Evolutionary conservation across 495 filamentous ascomycete genomes (phyloP).

Genomic region (Xylaria castorea): DNA sequence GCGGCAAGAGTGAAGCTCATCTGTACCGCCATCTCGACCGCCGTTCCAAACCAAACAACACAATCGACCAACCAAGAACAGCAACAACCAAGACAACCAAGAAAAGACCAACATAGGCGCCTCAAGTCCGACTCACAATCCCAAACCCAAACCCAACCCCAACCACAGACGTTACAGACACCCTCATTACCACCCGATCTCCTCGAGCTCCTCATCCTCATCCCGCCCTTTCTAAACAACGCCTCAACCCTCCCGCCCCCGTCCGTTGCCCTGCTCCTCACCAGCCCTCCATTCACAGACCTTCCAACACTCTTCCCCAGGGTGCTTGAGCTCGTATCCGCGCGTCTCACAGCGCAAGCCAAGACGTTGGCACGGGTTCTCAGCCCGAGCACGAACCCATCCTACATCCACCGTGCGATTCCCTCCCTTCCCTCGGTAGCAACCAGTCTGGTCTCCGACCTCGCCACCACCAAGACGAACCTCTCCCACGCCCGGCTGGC

Average conservation of each 20-base stretch:
- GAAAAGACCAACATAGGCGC: constrained; percentile 41
- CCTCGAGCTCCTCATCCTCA: constrained; percentile 52
- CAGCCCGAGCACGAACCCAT: constrained; percentile 58
- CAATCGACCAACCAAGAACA: constrained; percentile 30
- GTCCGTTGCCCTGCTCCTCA: constrained; percentile 44
- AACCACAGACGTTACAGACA: constrained; percentile 28
- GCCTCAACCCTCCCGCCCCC: constrained; percentile 31
- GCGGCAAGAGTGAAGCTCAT: constrained; percentile 50
- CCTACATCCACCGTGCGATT: constrained; percentile 57
- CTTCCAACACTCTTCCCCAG: constrained; percentile 49
- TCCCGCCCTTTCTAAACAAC: constrained; percentile 47
- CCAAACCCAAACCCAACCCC: constrained; percentile 27
- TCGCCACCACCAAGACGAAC: constrained; percentile 32
- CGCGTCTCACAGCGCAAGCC: constrained; percentile 47
- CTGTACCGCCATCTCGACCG: constrained; percentile 45
- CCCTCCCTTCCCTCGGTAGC: constrained; percentile 46
- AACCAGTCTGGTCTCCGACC: constrained; percentile 33
- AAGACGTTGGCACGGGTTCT: constrained; percentile 52
- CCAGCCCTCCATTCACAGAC: constrained; percentile 49
- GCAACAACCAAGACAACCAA: constrained; percentile 38
- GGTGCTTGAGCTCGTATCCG: constrained; percentile 49
- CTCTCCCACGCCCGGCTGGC: constrained; percentile 46
- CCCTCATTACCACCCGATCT: constrained; percentile 40
- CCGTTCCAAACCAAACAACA: constrained; percentile 27
- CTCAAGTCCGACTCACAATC: constrained; percentile 26